Evolutionary conservation across 108 stramenopile genomes (phyloP).

Genomic region (Nitzschia palea): DNA sequence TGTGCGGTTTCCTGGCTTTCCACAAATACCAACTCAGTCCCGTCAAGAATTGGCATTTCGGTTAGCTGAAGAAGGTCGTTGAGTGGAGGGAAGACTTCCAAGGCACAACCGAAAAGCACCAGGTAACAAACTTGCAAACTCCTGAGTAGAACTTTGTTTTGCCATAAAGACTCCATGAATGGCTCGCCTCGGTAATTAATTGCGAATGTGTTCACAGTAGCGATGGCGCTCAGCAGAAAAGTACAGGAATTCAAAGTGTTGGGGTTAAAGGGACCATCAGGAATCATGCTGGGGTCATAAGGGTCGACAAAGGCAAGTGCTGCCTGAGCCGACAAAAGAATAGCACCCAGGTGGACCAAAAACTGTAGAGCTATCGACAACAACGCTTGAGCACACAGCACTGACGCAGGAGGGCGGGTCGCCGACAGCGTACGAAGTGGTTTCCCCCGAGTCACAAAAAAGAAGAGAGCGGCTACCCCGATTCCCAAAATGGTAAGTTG

Average conservation of each 20-base stretch:
- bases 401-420: conserved; percentile 80
- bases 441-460: conserved; percentile 89
- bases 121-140: conserved; percentile 66
- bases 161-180: conserved; percentile 82
- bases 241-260: conserved; percentile 92
- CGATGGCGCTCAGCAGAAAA: conserved; percentile 81
- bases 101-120: conserved; percentile 55
- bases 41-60: conserved; percentile 49
- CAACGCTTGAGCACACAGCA: conserved; percentile 75
- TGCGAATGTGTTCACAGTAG: conserved; percentile 93
- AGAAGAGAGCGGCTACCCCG: conserved; percentile 88
- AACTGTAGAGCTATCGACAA: conserved; percentile 87
- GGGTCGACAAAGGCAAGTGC: conserved; percentile 75
- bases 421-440: conserved; percentile 82
- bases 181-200: conserved; percentile 96
- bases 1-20: not conserved
- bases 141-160: conserved; percentile 79
- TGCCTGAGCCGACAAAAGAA: conserved; percentile 59
- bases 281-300: conserved; percentile 73
- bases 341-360: conserved; percentile 69
- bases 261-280: conserved; percentile 95
- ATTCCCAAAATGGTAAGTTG: conserved; percentile 91
- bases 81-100: conserved; percentile 79
- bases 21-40: not conserved
- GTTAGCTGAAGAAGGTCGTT: conserved; percentile 82